Conservation (phyloP, 2,329 filamentous ascomycete genomes). For the Huntiella omanensis region DNA sequence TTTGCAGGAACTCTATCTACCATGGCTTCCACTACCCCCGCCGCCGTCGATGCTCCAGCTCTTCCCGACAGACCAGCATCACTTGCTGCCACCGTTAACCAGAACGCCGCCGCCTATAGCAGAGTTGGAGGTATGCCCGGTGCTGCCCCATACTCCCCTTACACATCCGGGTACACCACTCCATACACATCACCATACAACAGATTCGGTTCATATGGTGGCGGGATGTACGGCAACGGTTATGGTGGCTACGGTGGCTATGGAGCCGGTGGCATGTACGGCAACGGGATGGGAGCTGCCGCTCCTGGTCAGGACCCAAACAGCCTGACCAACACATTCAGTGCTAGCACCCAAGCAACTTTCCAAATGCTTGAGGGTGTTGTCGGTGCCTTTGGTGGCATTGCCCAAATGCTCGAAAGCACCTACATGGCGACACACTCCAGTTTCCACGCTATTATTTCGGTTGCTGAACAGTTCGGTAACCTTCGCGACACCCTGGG, state of each 20-base stretch:
- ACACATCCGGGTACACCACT: constrained; percentile 20
- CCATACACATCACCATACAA: constrained; percentile 25
- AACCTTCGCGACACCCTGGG: constrained; percentile 85
- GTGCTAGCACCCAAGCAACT: constrained; percentile 83
- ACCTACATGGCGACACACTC: constrained; percentile 99
- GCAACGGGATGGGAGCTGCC: constrained; percentile 23
- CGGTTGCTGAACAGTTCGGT: constrained; percentile 91
- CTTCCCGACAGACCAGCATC: constrained; percentile 67
- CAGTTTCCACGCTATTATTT: constrained; percentile 97
- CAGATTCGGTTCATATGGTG: constrained; percentile 26
- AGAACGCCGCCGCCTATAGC: constrained; percentile 72
- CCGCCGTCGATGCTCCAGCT: constrained; percentile 34
- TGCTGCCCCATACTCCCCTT: constrained; percentile 25
- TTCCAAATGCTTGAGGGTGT: constrained; percentile 98
- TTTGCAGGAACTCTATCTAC: constrained; percentile 14
- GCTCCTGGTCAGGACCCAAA: constrained; percentile 65
- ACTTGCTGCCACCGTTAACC: constrained; percentile 63
- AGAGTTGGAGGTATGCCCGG: constrained; percentile 24
- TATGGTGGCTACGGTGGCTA: constrained; percentile 16
- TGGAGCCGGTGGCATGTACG: constrained; percentile 26
- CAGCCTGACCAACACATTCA: constrained; percentile 88
- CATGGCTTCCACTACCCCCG: constrained; percentile 20
- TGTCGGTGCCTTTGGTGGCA: constrained; percentile 88
- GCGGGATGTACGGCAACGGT: constrained; percentile 23
- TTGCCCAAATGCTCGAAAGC: constrained; percentile 97